phyloP scores from a whole-genome alignment of 106 monocot species.

The Apostasia shenzhenica region DNA sequence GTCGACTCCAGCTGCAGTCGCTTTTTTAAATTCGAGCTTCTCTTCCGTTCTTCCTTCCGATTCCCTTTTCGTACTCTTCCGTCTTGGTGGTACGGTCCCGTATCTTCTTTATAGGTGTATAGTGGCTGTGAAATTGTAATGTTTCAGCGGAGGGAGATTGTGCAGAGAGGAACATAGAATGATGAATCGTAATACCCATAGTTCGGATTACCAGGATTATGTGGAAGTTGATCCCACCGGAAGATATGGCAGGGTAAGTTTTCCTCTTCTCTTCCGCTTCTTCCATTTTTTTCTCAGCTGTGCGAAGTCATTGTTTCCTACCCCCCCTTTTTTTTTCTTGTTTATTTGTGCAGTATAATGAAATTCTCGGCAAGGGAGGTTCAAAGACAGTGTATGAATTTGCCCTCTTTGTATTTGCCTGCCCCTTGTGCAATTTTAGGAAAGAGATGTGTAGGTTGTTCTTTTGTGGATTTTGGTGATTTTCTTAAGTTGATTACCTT shows the following conservation, averaged over 20 bases:
- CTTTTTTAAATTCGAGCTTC: no score
- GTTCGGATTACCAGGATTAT: slow-evolving; percentile 40
- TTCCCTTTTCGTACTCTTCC: not conserved
- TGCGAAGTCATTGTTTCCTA: not conserved
- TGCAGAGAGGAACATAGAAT: no score
- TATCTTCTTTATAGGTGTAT: no score
- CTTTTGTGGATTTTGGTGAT: not conserved
- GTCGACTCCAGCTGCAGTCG: no score
- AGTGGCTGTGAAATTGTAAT: no score
- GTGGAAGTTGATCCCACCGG: slow-evolving; percentile 91
- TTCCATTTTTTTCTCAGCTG: not conserved
- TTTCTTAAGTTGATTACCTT: not conserved
- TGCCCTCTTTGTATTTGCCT: not conserved
- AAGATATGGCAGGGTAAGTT: slow-evolving; percentile 74
- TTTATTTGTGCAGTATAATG: slow-evolving; percentile 53
- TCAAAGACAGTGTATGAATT: slow-evolving; percentile 60
- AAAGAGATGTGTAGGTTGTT: not conserved
- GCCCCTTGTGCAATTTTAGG: not conserved
- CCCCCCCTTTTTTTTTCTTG: not conserved
- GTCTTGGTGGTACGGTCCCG: no score
- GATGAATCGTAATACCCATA: not conserved
- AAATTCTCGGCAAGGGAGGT: slow-evolving; percentile 60
- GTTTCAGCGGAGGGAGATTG: no score
- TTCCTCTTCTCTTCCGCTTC: not conserved
- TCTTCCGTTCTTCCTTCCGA: not conserved